Evolutionary conservation across 257 asterid genomes (phyloP).

Genomic region (Petrea volubilis): DNA sequence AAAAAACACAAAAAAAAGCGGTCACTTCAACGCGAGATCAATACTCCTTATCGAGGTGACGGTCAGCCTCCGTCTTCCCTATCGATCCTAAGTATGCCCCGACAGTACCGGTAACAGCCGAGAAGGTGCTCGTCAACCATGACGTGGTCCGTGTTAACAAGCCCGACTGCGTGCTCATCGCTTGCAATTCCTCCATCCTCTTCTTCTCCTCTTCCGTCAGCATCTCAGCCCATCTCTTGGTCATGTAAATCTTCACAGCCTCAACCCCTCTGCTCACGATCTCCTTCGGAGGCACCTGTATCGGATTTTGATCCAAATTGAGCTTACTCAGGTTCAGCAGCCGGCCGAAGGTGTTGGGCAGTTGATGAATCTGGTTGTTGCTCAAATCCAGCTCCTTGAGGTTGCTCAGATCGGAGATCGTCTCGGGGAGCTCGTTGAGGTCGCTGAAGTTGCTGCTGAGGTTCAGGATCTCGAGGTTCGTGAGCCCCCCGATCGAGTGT

Average conservation of each 20-base stretch:
- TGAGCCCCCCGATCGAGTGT: conserved; percentile 57
- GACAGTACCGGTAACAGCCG: conserved; percentile 53
- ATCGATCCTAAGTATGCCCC: conserved; percentile 56
- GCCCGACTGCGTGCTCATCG: conserved; percentile 33
- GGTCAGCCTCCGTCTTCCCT: conserved; percentile 43
- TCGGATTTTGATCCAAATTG: conserved; percentile 80
- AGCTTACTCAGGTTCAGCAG: conserved; percentile 59
- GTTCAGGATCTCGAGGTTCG: conserved; percentile 68
- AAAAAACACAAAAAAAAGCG: too few species aligned
- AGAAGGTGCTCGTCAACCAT: conserved; percentile 57
- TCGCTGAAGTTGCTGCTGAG: conserved; percentile 87
- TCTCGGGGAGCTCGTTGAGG: conserved; percentile 67
- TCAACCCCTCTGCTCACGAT: conserved; percentile 64
- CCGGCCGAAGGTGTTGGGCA: conserved; percentile 72
- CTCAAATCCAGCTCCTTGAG: conserved; percentile 87
- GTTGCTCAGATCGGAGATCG: conserved; percentile 65
- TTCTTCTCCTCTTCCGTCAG: conserved; percentile 55
- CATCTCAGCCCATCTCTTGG: conserved; percentile 56
- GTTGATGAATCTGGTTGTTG: conserved; percentile 84
- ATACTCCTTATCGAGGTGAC: conserved; percentile 65
- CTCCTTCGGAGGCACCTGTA: conserved; percentile 73
- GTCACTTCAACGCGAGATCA: conserved; percentile 33
- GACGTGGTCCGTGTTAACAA: conserved; percentile 70
- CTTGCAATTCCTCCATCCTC: conserved; percentile 33
- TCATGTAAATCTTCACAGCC: conserved; percentile 66